Evolutionary conservation across 495 filamentous ascomycete species (phyloP).

Genomic region (Astrothelium subdiscretum): DNA sequence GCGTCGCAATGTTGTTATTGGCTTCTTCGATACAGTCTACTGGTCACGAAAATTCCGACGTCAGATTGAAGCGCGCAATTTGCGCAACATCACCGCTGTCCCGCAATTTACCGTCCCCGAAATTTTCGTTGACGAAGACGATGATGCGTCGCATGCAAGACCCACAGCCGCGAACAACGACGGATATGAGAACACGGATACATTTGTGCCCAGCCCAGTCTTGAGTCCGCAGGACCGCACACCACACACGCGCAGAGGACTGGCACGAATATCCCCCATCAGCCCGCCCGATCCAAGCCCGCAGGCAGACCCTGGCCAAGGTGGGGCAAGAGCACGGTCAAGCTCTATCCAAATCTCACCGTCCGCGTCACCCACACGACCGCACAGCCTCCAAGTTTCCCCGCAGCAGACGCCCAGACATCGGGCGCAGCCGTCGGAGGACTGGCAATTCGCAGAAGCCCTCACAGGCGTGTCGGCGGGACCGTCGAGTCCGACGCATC

Average conservation of each 20-base stretch:
- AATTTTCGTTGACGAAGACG: slow-evolving; percentile 63
- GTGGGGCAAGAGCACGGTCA: slow-evolving; percentile 20
- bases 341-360: slow-evolving; percentile 28
- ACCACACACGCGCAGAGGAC: slow-evolving; percentile 14
- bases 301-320: slow-evolving; percentile 15
- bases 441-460: slow-evolving; percentile 28
- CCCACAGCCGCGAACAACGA: slow-evolving; percentile 18
- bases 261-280: slow-evolving; percentile 15
- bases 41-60: slow-evolving; percentile 75
- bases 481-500: slow-evolving; percentile 18
- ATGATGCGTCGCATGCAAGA: slow-evolving; percentile 24
- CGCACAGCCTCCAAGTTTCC: slow-evolving; percentile 1
- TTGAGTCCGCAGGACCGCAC: slow-evolving; percentile 4
- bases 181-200: slow-evolving; percentile 7
- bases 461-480: slow-evolving; percentile 13
- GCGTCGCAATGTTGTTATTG: slow-evolving; percentile 72
- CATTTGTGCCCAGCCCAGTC: not conserved
- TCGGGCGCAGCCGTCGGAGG: slow-evolving; percentile 15
- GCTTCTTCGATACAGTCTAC: slow-evolving; percentile 94
- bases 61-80: slow-evolving; percentile 51
- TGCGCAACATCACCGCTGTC: slow-evolving; percentile 60
- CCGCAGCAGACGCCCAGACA: slow-evolving; percentile 6
- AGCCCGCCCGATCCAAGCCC: slow-evolving; percentile 9
- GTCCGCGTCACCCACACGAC: slow-evolving; percentile 13
- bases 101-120: slow-evolving; percentile 81